These are phyloP conservation scores for Solanum sitiens DNA, from an alignment of 257 asterid genomes.

Conservation along the genomic window DNA sequence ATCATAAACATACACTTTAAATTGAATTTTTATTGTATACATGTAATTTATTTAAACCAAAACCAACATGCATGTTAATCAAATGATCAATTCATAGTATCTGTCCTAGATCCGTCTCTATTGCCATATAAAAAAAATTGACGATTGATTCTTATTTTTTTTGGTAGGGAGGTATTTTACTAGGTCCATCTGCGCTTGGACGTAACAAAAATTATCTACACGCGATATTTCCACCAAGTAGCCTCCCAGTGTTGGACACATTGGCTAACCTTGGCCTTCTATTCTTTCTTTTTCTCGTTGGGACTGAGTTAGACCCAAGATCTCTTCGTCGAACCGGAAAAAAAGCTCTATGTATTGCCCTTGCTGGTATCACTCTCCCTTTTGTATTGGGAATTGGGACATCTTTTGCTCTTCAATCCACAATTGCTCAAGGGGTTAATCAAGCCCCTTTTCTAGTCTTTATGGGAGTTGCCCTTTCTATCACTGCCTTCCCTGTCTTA, in stretches of 20 bases:
- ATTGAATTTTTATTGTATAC: neutral
- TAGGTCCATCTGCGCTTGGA: constrained; percentile 22
- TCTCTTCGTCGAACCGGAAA: constrained; percentile 1
- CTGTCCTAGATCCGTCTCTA: neutral
- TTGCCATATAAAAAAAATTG: no score
- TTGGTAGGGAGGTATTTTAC: constrained; percentile 16
- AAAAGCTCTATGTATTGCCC: constrained; percentile 16
- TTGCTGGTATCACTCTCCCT: constrained; percentile 21
- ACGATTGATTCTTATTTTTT: neutral
- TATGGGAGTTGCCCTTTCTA: constrained; percentile 18
- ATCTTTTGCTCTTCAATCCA: constrained; percentile 4
- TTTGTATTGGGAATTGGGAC: constrained; percentile 19
- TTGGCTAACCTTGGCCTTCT: constrained; percentile 24
- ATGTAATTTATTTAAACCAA: neutral
- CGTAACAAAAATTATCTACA: constrained; percentile 5
- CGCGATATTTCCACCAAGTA: constrained; percentile 10
- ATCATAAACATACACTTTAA: neutral
- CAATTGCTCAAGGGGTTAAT: constrained; percentile 9
- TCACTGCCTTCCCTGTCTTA: neutral
- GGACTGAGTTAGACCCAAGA: constrained; percentile 17
- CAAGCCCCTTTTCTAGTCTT: constrained; percentile 18
- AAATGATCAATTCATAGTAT: neutral
- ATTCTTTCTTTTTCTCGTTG: constrained; percentile 23
- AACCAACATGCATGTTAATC: neutral
- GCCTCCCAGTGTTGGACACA: constrained; percentile 24